A percentile compares a stretch with the other conserved stretches of the same genome.
Conservation (phyloP, 2,329 filamentous ascomycete species). For the Colletotrichum phormii region DNA sequence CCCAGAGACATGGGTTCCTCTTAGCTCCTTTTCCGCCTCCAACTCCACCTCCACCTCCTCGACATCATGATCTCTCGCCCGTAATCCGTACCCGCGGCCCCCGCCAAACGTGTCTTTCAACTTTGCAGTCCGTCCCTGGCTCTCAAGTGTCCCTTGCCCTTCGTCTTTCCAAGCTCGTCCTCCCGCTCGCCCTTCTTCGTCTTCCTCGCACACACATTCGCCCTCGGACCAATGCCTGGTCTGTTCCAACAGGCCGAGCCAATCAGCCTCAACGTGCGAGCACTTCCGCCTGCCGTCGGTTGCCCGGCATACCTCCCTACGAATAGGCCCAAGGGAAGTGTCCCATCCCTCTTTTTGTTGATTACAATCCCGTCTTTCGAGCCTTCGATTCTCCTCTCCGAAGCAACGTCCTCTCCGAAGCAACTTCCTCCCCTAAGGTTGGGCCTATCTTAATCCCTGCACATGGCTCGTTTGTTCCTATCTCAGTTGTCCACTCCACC, state of each 20-base stretch:
- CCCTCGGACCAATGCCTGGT: constrained; percentile 23
- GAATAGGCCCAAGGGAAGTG: not conserved
- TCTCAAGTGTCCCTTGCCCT: not conserved
- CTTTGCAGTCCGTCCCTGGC: constrained; percentile 15
- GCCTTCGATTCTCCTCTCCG: constrained; percentile 2
- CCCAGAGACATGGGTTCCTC: constrained; percentile 15
- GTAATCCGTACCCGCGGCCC: constrained; percentile 13
- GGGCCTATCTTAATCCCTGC: not conserved
- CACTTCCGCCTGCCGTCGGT: not conserved
- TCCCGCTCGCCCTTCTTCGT: not conserved
- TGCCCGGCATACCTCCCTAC: not conserved
- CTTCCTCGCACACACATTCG: constrained; percentile 8
- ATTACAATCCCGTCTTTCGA: constrained; percentile 3
- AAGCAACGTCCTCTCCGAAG: constrained; percentile 23
- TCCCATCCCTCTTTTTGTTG: not conserved
- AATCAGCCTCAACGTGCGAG: constrained; percentile 1
- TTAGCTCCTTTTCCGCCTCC: not conserved
- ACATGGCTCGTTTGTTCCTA: not conserved
- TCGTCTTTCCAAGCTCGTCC: not conserved
- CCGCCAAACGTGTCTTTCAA: not conserved
- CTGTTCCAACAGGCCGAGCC: constrained; percentile 27
- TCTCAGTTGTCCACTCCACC: not conserved
- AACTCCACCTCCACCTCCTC: not conserved
- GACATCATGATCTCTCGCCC: not conserved
- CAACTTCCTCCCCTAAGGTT: not conserved